A percentile compares a stretch with the other conserved stretches of the same genome.
These are phyloP conservation scores for Candida manassasensis DNA, from an alignment of 805 yeast genomes.

Conservation along the genomic window DNA sequence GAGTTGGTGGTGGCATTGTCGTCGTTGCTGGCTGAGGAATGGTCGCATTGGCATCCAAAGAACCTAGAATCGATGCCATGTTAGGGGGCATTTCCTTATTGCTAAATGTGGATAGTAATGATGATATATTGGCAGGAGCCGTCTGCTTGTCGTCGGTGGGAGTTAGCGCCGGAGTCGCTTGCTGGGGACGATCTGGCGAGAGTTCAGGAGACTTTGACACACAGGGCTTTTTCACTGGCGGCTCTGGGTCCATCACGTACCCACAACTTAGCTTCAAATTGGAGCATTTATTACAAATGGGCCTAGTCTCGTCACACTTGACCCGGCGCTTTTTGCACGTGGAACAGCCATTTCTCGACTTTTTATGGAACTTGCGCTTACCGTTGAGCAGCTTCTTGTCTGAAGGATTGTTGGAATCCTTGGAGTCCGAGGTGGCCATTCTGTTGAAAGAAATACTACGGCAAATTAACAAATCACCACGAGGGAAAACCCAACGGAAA, in stretches of 20 bases:
- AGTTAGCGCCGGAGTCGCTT: slow-evolving; percentile 15
- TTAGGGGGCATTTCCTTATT: neutral
- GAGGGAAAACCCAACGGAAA: no score
- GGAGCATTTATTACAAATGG: slow-evolving; percentile 72
- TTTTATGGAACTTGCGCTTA: slow-evolving; percentile 83
- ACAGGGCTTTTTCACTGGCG: slow-evolving; percentile 2
- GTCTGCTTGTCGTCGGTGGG: slow-evolving; percentile 9
- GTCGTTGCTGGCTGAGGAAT: neutral
- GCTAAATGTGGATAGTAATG: neutral
- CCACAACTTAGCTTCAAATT: slow-evolving; percentile 78
- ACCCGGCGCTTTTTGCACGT: slow-evolving; percentile 88
- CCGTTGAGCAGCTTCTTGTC: slow-evolving; percentile 40
- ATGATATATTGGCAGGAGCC: neutral
- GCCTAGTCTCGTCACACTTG: slow-evolving; percentile 86
- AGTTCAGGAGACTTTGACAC: slow-evolving; percentile 2
- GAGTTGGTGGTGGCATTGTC: neutral
- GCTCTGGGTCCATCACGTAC: slow-evolving; percentile 32
- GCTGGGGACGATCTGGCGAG: slow-evolving; percentile 9
- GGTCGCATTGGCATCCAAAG: neutral
- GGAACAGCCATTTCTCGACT: slow-evolving; percentile 83
- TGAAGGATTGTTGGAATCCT: slow-evolving; percentile 1
- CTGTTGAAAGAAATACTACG: slow-evolving; percentile 4
- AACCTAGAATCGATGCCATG: neutral
- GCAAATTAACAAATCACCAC: no score
- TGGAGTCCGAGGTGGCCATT: neutral